Conservation (phyloP, 805 yeast genomes). For the Nakazawaea siamensis region DNA sequence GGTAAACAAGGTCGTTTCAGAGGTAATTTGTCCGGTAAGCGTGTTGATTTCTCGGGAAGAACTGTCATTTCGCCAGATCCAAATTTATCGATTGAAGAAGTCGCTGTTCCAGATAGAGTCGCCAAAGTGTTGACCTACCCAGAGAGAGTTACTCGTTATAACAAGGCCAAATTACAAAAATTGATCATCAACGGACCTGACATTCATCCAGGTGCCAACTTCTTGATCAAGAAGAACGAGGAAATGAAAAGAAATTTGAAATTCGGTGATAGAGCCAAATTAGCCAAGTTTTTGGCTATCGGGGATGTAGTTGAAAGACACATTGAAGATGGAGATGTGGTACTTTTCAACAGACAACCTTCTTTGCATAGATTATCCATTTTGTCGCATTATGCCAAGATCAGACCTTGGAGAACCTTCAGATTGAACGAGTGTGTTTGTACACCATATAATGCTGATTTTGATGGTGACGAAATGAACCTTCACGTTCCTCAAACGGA, state of each 20-base stretch:
- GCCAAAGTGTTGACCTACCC: conserved; percentile 96
- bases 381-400: conserved; percentile 89
- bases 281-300: conserved; percentile 67
- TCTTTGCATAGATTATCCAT: conserved; percentile 92
- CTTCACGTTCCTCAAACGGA: conserved; percentile 98
- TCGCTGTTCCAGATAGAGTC: conserved; percentile 95
- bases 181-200: conserved; percentile 80
- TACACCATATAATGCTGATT: conserved; percentile 98
- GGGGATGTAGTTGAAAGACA: conserved; percentile 97
- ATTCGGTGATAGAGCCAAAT: conserved; percentile 74
- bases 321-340: conserved; percentile 94
- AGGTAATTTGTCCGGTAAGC: conserved; percentile 95
- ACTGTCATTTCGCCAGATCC: conserved; percentile 99
- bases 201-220: conserved; percentile 94
- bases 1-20: conserved; percentile 99
- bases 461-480: conserved; percentile 99
- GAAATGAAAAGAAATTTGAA: conserved; percentile 80
- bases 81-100: conserved; percentile 88
- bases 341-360: conserved; percentile 94
- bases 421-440: conserved; percentile 97
- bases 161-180: conserved; percentile 65
- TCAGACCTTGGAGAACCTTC: conserved; percentile 97
- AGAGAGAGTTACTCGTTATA: conserved; percentile 86
- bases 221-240: conserved; percentile 75
- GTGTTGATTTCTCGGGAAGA: conserved; percentile 97